phyloP scores from a whole-genome alignment of 108 stramenopile species.

The Cyclotella cryptica region DNA sequence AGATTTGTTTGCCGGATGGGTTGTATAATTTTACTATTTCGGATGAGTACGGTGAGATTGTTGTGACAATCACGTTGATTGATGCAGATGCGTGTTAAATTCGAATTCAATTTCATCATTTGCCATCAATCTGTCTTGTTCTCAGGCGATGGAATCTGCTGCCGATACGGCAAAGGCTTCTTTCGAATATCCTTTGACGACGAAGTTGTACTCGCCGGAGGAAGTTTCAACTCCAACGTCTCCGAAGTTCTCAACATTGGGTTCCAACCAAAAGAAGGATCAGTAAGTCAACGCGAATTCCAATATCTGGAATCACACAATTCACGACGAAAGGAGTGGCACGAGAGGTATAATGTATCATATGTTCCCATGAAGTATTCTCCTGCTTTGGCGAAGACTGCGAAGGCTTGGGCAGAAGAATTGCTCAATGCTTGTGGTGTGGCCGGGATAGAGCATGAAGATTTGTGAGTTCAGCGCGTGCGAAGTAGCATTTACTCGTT shows the following conservation, averaged over 20 bases:
- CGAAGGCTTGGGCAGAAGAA: slow-evolving; percentile 25
- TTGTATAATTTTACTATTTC: slow-evolving; percentile 38
- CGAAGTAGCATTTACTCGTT: no score
- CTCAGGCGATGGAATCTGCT: slow-evolving; percentile 41
- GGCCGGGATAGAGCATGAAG: slow-evolving; percentile 34
- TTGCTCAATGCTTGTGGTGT: slow-evolving; percentile 26
- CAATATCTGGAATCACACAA: slow-evolving; percentile 37
- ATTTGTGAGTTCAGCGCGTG: background rate
- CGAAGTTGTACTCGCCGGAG: slow-evolving; percentile 20
- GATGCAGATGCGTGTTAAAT: background rate
- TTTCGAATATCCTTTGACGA: slow-evolving; percentile 22
- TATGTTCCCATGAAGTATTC: slow-evolving; percentile 39
- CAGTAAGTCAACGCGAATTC: slow-evolving; percentile 4
- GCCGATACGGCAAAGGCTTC: slow-evolving; percentile 40
- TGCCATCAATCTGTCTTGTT: background rate
- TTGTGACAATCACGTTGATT: background rate
- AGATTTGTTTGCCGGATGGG: slow-evolving; percentile 47
- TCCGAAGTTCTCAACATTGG: slow-evolving; percentile 10
- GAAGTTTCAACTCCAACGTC: slow-evolving; percentile 26
- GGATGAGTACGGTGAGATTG: slow-evolving; percentile 31
- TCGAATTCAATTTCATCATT: background rate
- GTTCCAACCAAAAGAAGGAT: background rate
- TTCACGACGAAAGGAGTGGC: slow-evolving; percentile 20
- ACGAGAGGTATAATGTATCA: slow-evolving; percentile 33
- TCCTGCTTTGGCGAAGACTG: slow-evolving; percentile 20